Evolutionary conservation across 441 rosid species (phyloP), one percentile per base, ranked within the genome.

Genomic region (Geranium incanum): DNA sequence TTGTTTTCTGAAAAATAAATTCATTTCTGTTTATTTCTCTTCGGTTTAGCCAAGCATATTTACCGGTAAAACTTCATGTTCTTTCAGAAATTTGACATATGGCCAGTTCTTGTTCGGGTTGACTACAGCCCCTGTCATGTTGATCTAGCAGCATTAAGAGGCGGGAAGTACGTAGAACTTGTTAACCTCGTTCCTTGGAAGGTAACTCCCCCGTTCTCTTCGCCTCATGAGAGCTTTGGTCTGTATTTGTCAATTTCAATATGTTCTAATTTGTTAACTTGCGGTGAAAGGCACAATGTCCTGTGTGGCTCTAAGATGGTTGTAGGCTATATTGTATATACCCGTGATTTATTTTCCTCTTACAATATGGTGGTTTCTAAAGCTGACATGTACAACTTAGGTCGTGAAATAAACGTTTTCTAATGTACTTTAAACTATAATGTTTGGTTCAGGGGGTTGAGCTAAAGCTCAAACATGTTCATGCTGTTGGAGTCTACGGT

Each of bases 151-250:
- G 99, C 99, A 75, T 74, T 96, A 76, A 84, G 88, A 39, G 88
- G 89, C 72, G 99, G 99, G 68, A 93, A 91, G 77, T 91, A 84
- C 77, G 94, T 86, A 78, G 98, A 96, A 84, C 97, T 96, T 71
- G 91, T 89, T 71, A 96, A 96, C 82, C 85, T 93, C 79, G 92
- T 93, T 72, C 97, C 96, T 67, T 93, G 95, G 98, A 96, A 93
- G 99, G 99, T 93, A 80, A 78, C 60, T 57, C n/a, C 68, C 4
- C 68, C 36, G 36, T 71, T 15, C 6, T 33, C 12, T 45, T 6
- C 12, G 12, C 52, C n/a, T 1, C 2, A 45, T 13, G 11, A 6
- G 43, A 33, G 43, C 67, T 1, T 28, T 64, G 7, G 57, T 57
- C 68, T 52, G 68, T 68, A 63, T 36, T 36, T 28, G 9, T 39